Base-by-base conservation (phyloP, 352 stramenopile species). In the Phytophthora citricola region DNA sequence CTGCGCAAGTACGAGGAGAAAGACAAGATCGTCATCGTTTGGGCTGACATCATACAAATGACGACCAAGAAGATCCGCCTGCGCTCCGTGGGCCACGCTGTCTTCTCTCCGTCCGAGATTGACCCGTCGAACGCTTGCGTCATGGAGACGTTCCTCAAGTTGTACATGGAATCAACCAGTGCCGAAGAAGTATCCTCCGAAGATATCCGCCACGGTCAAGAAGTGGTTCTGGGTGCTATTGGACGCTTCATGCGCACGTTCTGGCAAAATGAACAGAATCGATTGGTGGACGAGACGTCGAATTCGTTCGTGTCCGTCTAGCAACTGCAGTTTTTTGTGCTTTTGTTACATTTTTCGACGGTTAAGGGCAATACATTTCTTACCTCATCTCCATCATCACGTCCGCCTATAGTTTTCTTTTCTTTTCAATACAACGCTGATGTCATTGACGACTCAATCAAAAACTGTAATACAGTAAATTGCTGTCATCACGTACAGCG, bases 1-100 rank as follows among this genome's bases (percentile, higher is more conserved):
- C 9, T 63, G 8, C 58, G 64, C 29, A 72, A 68, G 14, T 72
- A 36, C 17, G 49, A 55, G n/a, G 58, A 72, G 31, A 4, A 49
- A 11, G 51, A 72, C 20, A 38, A 44, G 4, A 8, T 55, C 50
- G 20, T 72, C 22, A 15, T 68, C 2, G 24, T 72, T 43, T 68
- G 58, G 38, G 51, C 64, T 2, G 64, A 72, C 11, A 0, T 68
- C 10, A 39, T 68, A 8, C 51, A 67, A 17, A 49, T 68, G 49
- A 55, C 58, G 29, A 32, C 50, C 5, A 62, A 41, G 29, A 63
- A 57, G 5, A 2, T 68, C 12, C 49, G 46, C 3, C n/a, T 68
- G 3, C 49, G 43, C n/a, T 64, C 48, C 1, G 4, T 52, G 11
- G 56, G 41, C 1, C 31, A 65, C 11, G 22, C 54, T 14, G 62